Conservation (phyloP, 192 early-diverging fungal species). For the Coemansia furcata region DNA sequence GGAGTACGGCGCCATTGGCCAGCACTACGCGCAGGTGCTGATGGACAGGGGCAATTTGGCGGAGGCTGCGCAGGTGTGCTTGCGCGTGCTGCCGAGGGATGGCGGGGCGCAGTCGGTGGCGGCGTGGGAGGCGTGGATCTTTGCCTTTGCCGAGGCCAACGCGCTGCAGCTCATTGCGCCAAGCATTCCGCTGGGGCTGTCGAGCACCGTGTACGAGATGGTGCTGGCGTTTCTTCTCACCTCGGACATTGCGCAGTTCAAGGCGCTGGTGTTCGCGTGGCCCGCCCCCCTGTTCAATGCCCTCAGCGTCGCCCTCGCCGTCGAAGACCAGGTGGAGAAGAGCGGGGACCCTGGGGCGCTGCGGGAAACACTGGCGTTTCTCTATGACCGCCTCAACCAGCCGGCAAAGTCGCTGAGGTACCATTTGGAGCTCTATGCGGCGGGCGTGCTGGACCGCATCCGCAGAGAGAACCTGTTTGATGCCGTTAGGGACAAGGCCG, state of each 20-base stretch:
- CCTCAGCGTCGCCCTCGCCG: slow-evolving; percentile 68
- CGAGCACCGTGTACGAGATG: slow-evolving; percentile 82
- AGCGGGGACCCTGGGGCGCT: slow-evolving; percentile 48
- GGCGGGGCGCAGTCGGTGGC: slow-evolving; percentile 10
- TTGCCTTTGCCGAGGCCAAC: slow-evolving; percentile 76
- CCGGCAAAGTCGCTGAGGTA: slow-evolving; percentile 79
- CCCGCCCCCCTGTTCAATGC: slow-evolving; percentile 76
- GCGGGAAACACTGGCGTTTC: slow-evolving; percentile 69
- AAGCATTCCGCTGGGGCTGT: slow-evolving; percentile 74
- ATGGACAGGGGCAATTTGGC: slow-evolving; percentile 65
- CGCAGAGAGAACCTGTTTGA: slow-evolving; percentile 75
- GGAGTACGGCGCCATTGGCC: slow-evolving; percentile 74
- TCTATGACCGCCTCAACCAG: slow-evolving; percentile 72
- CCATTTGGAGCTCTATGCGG: slow-evolving; percentile 68
- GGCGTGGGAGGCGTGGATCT: slow-evolving; percentile 90
- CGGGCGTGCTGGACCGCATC: slow-evolving; percentile 77
- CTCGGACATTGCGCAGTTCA: slow-evolving; percentile 40
- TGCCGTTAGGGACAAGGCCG: slow-evolving; percentile 73
- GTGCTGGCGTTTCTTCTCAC: slow-evolving; percentile 63
- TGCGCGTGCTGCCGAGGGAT: slow-evolving; percentile 66
- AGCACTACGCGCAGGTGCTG: slow-evolving; percentile 75
- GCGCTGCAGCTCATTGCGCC: slow-evolving; percentile 72
- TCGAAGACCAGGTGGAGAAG: slow-evolving; percentile 62
- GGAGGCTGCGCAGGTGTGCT: slow-evolving; percentile 70
- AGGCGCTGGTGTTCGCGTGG: slow-evolving; percentile 72